These are phyloP conservation scores for Phytophthora foliorum DNA, from an alignment of 352 stramenopile genomes.

Conservation along the genomic window DNA sequence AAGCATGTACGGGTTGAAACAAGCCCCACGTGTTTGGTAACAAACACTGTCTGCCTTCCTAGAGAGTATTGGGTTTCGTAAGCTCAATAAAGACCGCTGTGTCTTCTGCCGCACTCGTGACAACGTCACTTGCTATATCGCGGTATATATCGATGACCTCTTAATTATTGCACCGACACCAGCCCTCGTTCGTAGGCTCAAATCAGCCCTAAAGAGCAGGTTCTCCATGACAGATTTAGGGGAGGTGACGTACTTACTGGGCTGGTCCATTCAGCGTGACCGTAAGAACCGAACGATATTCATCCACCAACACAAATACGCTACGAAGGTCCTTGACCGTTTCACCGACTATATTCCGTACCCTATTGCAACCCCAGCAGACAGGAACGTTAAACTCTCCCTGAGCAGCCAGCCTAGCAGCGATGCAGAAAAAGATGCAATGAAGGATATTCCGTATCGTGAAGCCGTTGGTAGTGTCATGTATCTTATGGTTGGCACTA, in stretches of 20 bases:
- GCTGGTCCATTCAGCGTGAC: slow-evolving; percentile 21
- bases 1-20: slow-evolving; percentile 28
- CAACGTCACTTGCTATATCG: not conserved
- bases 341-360: slow-evolving; percentile 18
- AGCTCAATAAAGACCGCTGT: slow-evolving; percentile 4
- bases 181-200: slow-evolving; percentile 11
- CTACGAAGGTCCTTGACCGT: slow-evolving; percentile 32
- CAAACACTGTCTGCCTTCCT: slow-evolving; percentile 14
- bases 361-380: slow-evolving; percentile 9
- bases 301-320: slow-evolving; percentile 28
- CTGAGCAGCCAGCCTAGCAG: slow-evolving; percentile 9
- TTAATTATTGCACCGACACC: too few species aligned
- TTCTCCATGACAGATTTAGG: slow-evolving; percentile 31
- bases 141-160: slow-evolving; percentile 9
- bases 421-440: slow-evolving; percentile 11
- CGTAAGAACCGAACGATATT: slow-evolving; percentile 30
- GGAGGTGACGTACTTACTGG: slow-evolving; percentile 25
- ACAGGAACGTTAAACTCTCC: slow-evolving; percentile 21
- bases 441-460: too few species aligned
- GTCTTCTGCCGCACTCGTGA: slow-evolving; percentile 3
- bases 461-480: too few species aligned
- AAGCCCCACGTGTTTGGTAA: slow-evolving; percentile 24
- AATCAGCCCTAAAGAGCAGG: slow-evolving; percentile 12
- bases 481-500: too few species aligned
- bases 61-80: not conserved